Evolutionary conservation across 1,284 basidiomycete genomes (phyloP).

Genomic region (Marasmius fiardii): DNA sequence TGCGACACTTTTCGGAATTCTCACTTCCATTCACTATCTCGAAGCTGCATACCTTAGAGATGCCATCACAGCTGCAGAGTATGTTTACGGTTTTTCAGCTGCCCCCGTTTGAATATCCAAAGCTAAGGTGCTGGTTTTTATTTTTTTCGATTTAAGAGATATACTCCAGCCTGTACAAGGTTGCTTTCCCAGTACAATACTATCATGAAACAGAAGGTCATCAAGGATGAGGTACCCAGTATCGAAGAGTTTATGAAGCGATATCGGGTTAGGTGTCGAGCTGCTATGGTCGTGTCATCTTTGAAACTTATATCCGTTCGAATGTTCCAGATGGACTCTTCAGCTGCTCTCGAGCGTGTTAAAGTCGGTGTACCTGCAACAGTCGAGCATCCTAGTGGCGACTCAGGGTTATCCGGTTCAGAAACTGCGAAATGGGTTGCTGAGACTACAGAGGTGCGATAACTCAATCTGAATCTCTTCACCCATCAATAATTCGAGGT

Average conservation of each 20-base stretch:
- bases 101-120: constrained; percentile 5
- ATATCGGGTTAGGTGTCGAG: constrained; percentile 64
- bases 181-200: constrained; percentile 96
- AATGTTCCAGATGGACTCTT: constrained; percentile 80
- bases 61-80: constrained; percentile 88
- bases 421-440: constrained; percentile 98
- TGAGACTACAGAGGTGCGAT: constrained; percentile 88
- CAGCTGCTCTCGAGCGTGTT: constrained; percentile 88
- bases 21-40: constrained; percentile 90
- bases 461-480: not conserved
- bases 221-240: constrained; percentile 76
- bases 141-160: constrained; percentile 57
- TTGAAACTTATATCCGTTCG: not conserved
- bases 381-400: constrained; percentile 87
- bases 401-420: constrained; percentile 40
- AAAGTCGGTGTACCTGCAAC: constrained; percentile 95
- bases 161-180: constrained; percentile 92
- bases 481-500: not conserved
- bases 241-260: constrained; percentile 90
- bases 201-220: constrained; percentile 90
- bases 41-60: constrained; percentile 96
- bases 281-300: constrained; percentile 6
- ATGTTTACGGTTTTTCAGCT: constrained; percentile 35
- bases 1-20: constrained; percentile 89
- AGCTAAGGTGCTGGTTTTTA: constrained; percentile 19